A percentile compares a stretch with the other conserved stretches of the same genome.
Evolutionary conservation across 139 green algal genomes (phyloP).

Genomic region (Astrephomene gubernaculifera): DNA sequence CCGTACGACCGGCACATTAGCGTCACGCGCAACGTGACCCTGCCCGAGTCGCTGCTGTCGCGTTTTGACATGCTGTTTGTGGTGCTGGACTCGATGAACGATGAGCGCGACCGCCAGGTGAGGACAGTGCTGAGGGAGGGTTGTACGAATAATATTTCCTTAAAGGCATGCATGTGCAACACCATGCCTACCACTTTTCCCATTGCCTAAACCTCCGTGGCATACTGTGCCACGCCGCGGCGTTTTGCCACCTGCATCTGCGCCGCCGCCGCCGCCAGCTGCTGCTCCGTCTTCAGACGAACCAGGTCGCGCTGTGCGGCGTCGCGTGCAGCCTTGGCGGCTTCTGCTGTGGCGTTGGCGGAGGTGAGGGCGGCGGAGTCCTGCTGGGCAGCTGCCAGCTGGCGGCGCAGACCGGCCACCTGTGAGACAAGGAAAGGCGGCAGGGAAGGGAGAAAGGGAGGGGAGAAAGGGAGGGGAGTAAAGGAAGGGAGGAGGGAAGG

Average conservation of each 20-base stretch:
- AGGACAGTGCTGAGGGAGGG: no score
- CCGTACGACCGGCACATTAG: constrained; percentile 77
- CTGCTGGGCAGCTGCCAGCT: constrained; percentile 1
- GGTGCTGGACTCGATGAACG: constrained; percentile 92
- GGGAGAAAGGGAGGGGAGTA: not conserved
- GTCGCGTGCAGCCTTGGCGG: not conserved
- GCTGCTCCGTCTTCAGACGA: not conserved
- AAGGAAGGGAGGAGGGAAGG: not conserved
- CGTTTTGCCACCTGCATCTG: no score
- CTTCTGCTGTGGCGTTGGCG: not conserved
- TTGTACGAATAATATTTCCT: no score
- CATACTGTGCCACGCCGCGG: no score
- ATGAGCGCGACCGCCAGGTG: constrained; percentile 79
- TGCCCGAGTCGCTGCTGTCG: constrained; percentile 97
- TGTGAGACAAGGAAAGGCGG: not conserved
- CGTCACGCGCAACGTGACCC: constrained; percentile 93
- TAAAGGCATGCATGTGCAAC: no score
- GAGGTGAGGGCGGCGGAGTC: no score
- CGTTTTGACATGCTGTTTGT: constrained; percentile 99
- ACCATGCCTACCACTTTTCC: no score
- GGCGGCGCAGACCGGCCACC: not conserved
- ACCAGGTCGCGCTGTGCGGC: not conserved
- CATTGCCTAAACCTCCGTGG: no score
- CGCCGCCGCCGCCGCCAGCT: not conserved
- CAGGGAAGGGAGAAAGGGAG: not conserved